Percentiles rank a stretch among this genome's conserved stretches.
These are phyloP conservation scores for Curvularia lunata DNA, from an alignment of 2,329 filamentous ascomycete species.

Conservation along the genomic window DNA sequence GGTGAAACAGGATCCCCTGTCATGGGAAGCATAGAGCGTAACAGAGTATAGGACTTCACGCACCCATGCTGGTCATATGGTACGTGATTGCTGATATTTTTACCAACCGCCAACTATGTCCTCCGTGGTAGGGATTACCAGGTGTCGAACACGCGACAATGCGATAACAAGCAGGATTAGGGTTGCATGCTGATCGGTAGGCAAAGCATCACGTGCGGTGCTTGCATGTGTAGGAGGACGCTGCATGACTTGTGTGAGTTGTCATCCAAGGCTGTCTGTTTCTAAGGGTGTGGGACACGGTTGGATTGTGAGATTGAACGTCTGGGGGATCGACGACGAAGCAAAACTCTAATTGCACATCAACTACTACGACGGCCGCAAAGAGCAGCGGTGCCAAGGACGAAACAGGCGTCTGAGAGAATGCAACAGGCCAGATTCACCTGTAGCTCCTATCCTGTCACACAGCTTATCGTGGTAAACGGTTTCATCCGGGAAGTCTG, in stretches of 20 bases:
- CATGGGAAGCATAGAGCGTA: slow-evolving; percentile 1
- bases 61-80: slow-evolving; percentile 1
- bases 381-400: slow-evolving; percentile 4
- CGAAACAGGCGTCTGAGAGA: slow-evolving; percentile 5
- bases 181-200: neutral
- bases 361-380: slow-evolving; percentile 6
- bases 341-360: slow-evolving; percentile 12
- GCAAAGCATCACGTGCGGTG: neutral
- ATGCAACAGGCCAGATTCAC: slow-evolving; percentile 5
- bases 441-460: neutral
- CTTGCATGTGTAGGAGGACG: neutral
- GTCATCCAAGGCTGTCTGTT: slow-evolving; percentile 7
- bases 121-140: neutral
- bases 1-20: slow-evolving; percentile 4
- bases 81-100: neutral
- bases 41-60: neutral
- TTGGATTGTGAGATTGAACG: slow-evolving; percentile 7
- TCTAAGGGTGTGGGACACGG: neutral
- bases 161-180: neutral
- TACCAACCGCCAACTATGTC: neutral
- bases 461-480: neutral
- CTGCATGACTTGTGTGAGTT: neutral
- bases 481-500: slow-evolving; percentile 10
- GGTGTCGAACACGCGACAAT: neutral
- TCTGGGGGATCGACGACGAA: slow-evolving; percentile 11